phyloP scores from a whole-genome alignment of 176 grass and related monocot genomes.

The Triticum timopheevii region DNA sequence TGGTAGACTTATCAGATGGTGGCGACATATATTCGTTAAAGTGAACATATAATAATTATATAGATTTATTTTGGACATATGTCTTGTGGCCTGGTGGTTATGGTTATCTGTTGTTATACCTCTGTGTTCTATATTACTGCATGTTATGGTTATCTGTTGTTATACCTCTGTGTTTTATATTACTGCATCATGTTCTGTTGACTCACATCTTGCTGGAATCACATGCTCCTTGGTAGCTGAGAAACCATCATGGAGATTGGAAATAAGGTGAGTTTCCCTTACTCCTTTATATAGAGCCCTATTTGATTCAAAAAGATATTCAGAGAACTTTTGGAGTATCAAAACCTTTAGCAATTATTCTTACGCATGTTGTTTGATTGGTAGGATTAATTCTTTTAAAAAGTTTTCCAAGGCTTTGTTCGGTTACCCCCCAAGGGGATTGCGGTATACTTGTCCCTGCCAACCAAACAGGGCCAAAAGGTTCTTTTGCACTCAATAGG shows the following conservation, averaged over 20 bases:
- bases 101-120: not conserved
- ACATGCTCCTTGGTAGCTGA: not conserved
- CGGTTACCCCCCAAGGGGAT: too few species aligned
- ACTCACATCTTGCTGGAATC: not conserved
- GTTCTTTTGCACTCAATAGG: not conserved
- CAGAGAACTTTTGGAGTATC: not conserved
- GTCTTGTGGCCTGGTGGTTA: not conserved
- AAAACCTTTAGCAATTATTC: not conserved
- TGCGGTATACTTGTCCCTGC: too few species aligned
- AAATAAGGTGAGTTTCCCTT: not conserved
- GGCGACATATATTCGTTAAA: constrained; percentile 51
- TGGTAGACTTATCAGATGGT: constrained; percentile 36
- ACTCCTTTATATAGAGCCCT: too few species aligned
- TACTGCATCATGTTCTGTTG: not conserved
- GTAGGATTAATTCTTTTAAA: too few species aligned
- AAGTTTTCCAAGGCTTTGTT: too few species aligned
- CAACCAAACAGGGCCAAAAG: too few species aligned
- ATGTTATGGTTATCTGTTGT: not conserved
- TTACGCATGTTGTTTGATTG: too few species aligned
- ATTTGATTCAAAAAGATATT: not conserved
- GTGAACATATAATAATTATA: constrained; percentile 42
- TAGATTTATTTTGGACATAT: constrained; percentile 41
- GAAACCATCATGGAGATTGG: not conserved
- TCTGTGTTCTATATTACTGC: not conserved
- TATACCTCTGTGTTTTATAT: not conserved